Percentiles rank a stretch among this genome's conserved stretches.
phyloP scores from a whole-genome alignment of 1,139 yeast species.

The Geotrichum klebahnii region DNA sequence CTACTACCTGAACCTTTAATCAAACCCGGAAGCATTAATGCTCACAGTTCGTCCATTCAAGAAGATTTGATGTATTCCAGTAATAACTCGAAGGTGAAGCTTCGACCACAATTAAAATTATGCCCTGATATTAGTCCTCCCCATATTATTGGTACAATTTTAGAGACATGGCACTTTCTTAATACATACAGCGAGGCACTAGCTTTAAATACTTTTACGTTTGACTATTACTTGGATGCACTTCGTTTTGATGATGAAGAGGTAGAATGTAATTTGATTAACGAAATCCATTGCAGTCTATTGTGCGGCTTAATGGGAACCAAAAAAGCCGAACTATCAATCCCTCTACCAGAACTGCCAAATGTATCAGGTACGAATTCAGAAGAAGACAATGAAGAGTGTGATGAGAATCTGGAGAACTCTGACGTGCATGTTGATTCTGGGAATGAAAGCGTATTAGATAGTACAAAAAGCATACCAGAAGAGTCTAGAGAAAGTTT shows the following conservation, averaged over 20 bases:
- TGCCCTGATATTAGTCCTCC: constrained; percentile 18
- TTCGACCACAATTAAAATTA: constrained; percentile 17
- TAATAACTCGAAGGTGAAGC: constrained; percentile 18
- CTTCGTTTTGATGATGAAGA: constrained; percentile 49
- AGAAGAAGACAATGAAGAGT: constrained; percentile 41
- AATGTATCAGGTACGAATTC: constrained; percentile 23
- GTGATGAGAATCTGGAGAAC: constrained; percentile 33
- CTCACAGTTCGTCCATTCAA: constrained; percentile 19
- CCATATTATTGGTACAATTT: constrained; percentile 31
- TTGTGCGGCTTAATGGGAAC: constrained; percentile 34
- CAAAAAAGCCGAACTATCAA: constrained; percentile 34
- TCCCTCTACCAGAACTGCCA: constrained; percentile 44
- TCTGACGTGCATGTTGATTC: no score
- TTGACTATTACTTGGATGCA: constrained; percentile 70
- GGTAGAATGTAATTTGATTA: constrained; percentile 53
- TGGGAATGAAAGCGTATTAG: no score
- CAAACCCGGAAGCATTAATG: constrained; percentile 7
- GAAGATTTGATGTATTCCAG: constrained; percentile 29
- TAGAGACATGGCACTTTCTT: constrained; percentile 72
- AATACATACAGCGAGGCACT: constrained; percentile 66
- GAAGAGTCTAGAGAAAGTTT: constrained; percentile 31
- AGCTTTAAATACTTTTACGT: constrained; percentile 65
- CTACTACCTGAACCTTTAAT: no score
- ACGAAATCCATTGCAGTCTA: constrained; percentile 67
- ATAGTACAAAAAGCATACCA: no score